Percentiles rank a stretch among this genome's conserved stretches.
These are phyloP conservation scores for Fraxinus angustifolia DNA, from an alignment of 305 asterid species.

Conservation along the genomic window DNA sequence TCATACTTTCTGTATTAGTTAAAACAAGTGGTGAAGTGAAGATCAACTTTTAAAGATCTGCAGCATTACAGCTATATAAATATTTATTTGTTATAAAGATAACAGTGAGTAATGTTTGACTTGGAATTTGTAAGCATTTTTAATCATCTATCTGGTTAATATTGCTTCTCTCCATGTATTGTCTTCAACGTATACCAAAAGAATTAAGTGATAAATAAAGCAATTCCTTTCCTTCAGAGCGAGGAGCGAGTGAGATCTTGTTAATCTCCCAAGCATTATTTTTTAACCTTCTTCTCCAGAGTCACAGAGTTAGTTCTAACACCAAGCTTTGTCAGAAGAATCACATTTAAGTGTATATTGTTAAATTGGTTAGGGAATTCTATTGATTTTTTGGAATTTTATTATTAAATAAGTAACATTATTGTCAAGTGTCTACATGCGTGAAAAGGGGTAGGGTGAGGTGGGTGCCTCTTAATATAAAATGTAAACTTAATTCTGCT, in stretches of 20 bases:
- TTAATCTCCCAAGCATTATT: background rate
- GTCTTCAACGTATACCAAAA: background rate
- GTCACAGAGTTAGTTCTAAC: background rate
- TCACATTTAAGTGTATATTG: background rate
- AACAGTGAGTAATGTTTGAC: background rate
- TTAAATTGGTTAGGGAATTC: background rate
- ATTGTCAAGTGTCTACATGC: background rate
- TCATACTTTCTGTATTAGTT: background rate
- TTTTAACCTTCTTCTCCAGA: background rate
- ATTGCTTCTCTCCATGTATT: background rate
- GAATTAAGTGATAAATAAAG: background rate
- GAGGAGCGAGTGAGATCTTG: background rate
- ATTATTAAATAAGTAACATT: background rate
- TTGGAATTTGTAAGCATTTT: background rate
- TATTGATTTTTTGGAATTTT: background rate
- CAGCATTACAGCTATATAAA: background rate
- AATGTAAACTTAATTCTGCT: background rate
- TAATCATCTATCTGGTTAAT: background rate
- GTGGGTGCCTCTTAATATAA: background rate
- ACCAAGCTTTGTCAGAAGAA: background rate
- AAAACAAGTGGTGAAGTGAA: slow-evolving; percentile 1
- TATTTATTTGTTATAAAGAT: background rate
- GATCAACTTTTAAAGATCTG: slow-evolving; percentile 12
- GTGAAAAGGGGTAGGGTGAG: background rate
- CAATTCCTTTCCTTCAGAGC: background rate